These are phyloP conservation scores for Ustilaginoidea virens DNA, from an alignment of 2,329 filamentous ascomycete genomes.

Conservation along the genomic window DNA sequence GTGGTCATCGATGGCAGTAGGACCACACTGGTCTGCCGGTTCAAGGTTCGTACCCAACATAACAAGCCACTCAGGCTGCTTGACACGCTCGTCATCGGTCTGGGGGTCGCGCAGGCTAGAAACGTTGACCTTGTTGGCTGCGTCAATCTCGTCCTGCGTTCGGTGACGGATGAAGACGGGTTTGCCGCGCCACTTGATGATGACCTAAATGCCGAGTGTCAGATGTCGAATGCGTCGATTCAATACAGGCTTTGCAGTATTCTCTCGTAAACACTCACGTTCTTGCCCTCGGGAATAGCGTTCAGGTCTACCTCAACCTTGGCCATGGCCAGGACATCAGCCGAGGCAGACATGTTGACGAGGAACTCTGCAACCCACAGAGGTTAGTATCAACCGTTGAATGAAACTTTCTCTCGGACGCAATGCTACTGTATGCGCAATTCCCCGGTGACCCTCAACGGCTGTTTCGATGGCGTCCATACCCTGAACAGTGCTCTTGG, in stretches of 20 bases:
- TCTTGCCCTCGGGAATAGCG: conserved; percentile 96
- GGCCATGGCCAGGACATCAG: conserved; percentile 95
- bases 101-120: conserved; percentile 80
- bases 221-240: not conserved
- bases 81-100: conserved; percentile 78
- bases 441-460: conserved; percentile 12
- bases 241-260: too few species aligned
- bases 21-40: too few species aligned
- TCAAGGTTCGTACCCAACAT: conserved; percentile 62
- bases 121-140: conserved; percentile 81
- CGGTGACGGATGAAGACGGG: conserved; percentile 99
- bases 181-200: conserved; percentile 99
- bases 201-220: conserved; percentile 44
- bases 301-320: conserved; percentile 96
- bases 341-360: conserved; percentile 98
- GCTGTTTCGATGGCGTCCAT: conserved; percentile 23
- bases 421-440: too few species aligned
- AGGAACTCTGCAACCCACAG: conserved; percentile 63
- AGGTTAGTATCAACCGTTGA: conserved; percentile 16
- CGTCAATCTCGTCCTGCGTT: conserved; percentile 80
- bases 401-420: too few species aligned
- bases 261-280: conserved; percentile 46
- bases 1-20: too few species aligned
- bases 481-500: conserved; percentile 98
- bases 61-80: conserved; percentile 97